Conservation (phyloP, 441 rosid genomes). For the Breynia disticha region DNA sequence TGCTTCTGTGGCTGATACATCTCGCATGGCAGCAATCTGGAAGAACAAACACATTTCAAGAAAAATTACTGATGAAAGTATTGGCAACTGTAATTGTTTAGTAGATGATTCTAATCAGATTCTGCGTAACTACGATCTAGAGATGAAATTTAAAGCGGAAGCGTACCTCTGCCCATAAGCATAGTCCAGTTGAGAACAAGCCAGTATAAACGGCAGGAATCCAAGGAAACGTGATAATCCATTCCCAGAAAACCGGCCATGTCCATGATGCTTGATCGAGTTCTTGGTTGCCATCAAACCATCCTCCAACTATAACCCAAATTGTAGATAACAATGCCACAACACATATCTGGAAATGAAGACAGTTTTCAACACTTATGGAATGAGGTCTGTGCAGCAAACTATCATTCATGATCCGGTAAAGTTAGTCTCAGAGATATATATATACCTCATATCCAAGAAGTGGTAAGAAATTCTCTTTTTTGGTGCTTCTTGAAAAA, state of each 20-base stretch:
- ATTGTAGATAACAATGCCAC: constrained; percentile 39
- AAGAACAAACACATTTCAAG: neutral
- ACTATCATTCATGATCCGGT: neutral
- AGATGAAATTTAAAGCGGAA: neutral
- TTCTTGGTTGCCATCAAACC: constrained; percentile 20
- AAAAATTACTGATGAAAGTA: too few relatives aligned
- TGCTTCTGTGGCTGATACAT: constrained; percentile 53
- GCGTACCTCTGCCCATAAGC: constrained; percentile 57
- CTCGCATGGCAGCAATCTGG: constrained; percentile 53
- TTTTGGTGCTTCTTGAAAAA: constrained; percentile 39
- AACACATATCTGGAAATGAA: constrained; percentile 31
- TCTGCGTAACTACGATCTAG: neutral
- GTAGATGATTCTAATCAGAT: neutral
- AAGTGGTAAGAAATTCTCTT: constrained; percentile 39
- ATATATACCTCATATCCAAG: constrained; percentile 46
- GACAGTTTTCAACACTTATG: constrained; percentile 2
- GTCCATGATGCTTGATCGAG: constrained; percentile 35
- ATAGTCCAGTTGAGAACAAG: constrained; percentile 44
- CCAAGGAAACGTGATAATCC: constrained; percentile 53
- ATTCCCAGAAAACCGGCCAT: constrained; percentile 35
- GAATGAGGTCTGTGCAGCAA: neutral
- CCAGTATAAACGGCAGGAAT: constrained; percentile 51
- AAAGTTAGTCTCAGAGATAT: too few relatives aligned
- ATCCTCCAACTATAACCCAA: constrained; percentile 42
- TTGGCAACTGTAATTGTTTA: neutral